These are phyloP conservation scores for Themeda triandra DNA, from an alignment of 176 grass and related monocot genomes.

Conservation along the genomic window DNA sequence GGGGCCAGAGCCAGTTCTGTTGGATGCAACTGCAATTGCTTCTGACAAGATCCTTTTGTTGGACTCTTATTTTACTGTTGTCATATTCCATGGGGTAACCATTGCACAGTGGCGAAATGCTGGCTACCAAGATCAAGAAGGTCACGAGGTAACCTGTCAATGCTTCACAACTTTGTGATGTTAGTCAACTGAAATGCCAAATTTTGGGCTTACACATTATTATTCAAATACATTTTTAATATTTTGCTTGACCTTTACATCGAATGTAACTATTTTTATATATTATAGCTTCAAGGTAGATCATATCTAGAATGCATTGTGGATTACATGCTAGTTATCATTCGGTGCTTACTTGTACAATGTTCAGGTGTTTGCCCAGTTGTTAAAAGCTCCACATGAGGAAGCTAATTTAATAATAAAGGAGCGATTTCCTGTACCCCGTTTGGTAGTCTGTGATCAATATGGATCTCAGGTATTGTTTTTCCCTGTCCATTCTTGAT, in stretches of 20 bases:
- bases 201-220: neutral
- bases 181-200: slow-evolving; percentile 10
- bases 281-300: neutral
- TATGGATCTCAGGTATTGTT: slow-evolving; percentile 76
- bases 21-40: slow-evolving; percentile 78
- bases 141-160: slow-evolving; percentile 55
- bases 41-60: slow-evolving; percentile 74
- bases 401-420: slow-evolving; percentile 77
- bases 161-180: neutral
- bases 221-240: neutral
- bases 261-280: neutral
- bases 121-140: slow-evolving; percentile 84
- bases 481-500: neutral
- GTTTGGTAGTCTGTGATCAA: slow-evolving; percentile 87
- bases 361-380: slow-evolving; percentile 67
- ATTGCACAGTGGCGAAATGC: slow-evolving; percentile 86
- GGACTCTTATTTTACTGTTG: slow-evolving; percentile 84
- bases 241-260: neutral
- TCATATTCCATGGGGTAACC: slow-evolving; percentile 70
- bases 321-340: neutral
- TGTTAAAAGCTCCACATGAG: slow-evolving; percentile 77
- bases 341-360: slow-evolving; percentile 11
- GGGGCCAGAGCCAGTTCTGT: slow-evolving; percentile 55
- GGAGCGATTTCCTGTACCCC: slow-evolving; percentile 88
- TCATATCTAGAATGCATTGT: slow-evolving; percentile 3